Evolutionary conservation across 2,329 filamentous ascomycete species (phyloP).

Genomic region (Curvularia sp.): DNA sequence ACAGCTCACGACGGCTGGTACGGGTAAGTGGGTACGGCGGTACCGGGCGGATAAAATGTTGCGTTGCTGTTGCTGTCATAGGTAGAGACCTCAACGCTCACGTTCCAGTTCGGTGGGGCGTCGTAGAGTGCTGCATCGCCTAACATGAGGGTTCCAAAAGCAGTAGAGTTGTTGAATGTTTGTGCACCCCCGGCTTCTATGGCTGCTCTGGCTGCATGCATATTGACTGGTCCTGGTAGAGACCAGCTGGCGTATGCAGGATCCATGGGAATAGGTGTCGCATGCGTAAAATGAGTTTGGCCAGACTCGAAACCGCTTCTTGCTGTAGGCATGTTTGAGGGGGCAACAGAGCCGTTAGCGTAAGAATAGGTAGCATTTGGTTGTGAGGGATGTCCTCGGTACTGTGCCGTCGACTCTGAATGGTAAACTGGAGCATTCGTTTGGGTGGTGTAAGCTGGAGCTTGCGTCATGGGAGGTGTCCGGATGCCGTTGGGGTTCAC

Average conservation of each 20-base stretch:
- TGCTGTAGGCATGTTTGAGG: neutral
- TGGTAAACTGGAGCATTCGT: neutral
- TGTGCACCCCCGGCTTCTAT: slow-evolving; percentile 9
- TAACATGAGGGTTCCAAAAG: neutral
- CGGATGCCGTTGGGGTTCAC: slow-evolving; percentile 15
- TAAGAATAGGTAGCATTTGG: slow-evolving; percentile 2
- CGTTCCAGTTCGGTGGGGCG: neutral
- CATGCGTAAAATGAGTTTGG: neutral
- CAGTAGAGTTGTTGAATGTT: slow-evolving; percentile 10
- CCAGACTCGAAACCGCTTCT: neutral
- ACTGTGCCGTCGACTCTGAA: neutral
- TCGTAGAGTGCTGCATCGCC: slow-evolving; percentile 6
- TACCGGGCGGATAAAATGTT: neutral
- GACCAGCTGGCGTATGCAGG: neutral
- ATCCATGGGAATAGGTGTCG: slow-evolving; percentile 1
- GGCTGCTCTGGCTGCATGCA: slow-evolving; percentile 4
- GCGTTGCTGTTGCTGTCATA: slow-evolving; percentile 4
- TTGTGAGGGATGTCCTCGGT: neutral
- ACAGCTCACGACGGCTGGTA: slow-evolving; percentile 6
- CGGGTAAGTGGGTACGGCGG: neutral
- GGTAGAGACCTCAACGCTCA: neutral
- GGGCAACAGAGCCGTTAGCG: neutral
- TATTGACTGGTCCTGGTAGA: neutral
- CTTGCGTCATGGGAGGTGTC: neutral
- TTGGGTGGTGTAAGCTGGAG: slow-evolving; percentile 1